Base-by-base conservation (phyloP, 1,284 basidiomycete species). In the Cryptococcus sp. region DNA sequence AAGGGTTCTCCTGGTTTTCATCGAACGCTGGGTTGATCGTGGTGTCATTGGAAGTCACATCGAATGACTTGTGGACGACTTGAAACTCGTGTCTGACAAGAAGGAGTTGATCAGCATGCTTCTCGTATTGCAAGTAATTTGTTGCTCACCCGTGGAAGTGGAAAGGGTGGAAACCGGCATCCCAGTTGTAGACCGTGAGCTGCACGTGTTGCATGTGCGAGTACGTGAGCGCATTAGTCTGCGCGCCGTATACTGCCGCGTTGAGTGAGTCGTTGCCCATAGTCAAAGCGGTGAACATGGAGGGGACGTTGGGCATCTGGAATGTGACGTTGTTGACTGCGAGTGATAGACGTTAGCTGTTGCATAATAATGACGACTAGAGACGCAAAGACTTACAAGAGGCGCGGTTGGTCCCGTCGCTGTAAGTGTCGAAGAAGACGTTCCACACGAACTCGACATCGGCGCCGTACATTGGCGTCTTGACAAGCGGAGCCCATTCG, bases 131-230 rank as follows among this genome's bases (percentile, higher is more conserved):
- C 17, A 31, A 20, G 35, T 13, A 47, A 17, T 15, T 23, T 13
- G 44, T 7, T 23, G 61, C 66, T 35, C 39, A 68, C 67, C 77
- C 79, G 68, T 80, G 79, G 41, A 80, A 65, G 61, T 82, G 80
- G 77, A 82, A 81, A 1, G 81, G 80, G 59, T 81, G 81, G 64
- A 75, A 77, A 42, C 79, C 79, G 22, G 75, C 67, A 62, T 80
- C 79, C 77, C 91, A 93, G 76, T 95, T 96, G 75, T 87, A 86
- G 50, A 96, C 79, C 1, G 88, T 84, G 54, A 97, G 81, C 75
- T 96, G 87, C 50, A 97, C 80, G 3, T 89, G 87, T 11, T 90
- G 85, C 45, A 86, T 80, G 70, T 91, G 86, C 39, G 90, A 81
- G 35, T 94, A 74, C 8, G 94, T 82, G 69, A 89, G 86, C 64